A percentile compares a stretch with the other conserved stretches of the same genome.
These are phyloP conservation scores for Cercospora janseana DNA, from an alignment of 2,329 filamentous ascomycete species.

Conservation along the genomic window DNA sequence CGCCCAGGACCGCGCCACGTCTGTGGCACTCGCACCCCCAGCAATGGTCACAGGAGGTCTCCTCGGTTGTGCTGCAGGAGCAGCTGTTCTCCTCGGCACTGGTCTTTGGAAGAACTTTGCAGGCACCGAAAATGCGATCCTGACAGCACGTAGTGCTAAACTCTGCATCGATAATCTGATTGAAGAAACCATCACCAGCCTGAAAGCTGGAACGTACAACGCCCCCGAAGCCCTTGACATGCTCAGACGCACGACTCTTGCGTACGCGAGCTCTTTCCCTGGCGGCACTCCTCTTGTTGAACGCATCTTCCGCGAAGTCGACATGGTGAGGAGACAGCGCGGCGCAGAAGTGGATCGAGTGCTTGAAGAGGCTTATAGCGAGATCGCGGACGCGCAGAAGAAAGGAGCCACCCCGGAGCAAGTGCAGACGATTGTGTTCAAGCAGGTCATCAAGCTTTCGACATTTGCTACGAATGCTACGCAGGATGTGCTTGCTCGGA, in stretches of 20 bases:
- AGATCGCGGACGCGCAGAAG: conserved; percentile 26
- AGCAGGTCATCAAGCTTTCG: conserved; percentile 29
- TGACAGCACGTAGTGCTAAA: conserved; percentile 30
- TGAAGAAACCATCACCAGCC: conserved; percentile 31
- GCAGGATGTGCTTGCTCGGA: conserved; percentile 32
- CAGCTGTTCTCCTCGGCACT: conserved; percentile 30
- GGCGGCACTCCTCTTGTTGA: conserved; percentile 31
- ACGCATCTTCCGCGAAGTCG: conserved; percentile 31
- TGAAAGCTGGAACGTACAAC: conserved; percentile 34
- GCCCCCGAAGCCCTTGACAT: conserved; percentile 34
- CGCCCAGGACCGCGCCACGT: background rate
- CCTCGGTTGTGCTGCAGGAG: conserved; percentile 32
- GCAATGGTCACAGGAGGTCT: conserved; percentile 33
- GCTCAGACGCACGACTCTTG: conserved; percentile 32
- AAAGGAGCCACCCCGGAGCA: conserved; percentile 25
- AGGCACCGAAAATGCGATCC: conserved; percentile 30
- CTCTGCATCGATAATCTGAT: conserved; percentile 32
- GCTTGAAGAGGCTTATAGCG: conserved; percentile 24
- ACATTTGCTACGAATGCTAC: conserved; percentile 26
- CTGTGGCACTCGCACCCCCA: conserved; percentile 25
- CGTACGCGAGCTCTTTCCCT: conserved; percentile 32
- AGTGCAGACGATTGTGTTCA: conserved; percentile 26
- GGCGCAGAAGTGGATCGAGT: conserved; percentile 31
- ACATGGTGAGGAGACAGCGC: conserved; percentile 28
- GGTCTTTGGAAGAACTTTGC: conserved; percentile 31